Percentiles rank a stretch among this genome's conserved stretches.
These are phyloP conservation scores for Akanthomyces dipterigenus DNA, from an alignment of 2,329 filamentous ascomycete genomes.

Conservation along the genomic window DNA sequence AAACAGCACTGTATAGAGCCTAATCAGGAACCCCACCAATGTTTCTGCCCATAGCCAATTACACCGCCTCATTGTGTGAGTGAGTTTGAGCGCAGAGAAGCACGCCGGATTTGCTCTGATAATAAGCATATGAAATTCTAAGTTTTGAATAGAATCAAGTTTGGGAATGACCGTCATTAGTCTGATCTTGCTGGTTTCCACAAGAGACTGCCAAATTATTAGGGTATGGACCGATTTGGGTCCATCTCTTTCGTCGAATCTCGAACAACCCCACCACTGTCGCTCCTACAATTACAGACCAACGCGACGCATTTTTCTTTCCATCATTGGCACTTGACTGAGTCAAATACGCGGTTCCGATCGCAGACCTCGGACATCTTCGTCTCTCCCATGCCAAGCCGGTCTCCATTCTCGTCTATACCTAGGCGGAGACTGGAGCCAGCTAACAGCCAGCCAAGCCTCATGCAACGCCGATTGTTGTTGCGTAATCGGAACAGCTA, in stretches of 20 bases:
- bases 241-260: neutral
- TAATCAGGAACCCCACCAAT: neutral
- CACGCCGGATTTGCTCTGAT: neutral
- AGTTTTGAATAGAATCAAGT: neutral
- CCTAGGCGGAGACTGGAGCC: neutral
- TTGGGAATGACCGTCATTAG: neutral
- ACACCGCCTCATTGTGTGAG: neutral
- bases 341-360: neutral
- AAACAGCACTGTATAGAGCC: neutral
- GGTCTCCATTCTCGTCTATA: neutral
- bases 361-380: neutral
- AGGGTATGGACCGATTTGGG: neutral
- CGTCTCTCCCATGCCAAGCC: neutral
- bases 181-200: neutral
- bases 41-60: neutral
- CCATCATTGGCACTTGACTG: neutral
- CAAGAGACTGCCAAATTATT: neutral
- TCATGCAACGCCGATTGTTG: neutral
- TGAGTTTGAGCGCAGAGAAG: neutral
- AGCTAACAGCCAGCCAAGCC: neutral
- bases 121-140: neutral
- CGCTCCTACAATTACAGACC: neutral
- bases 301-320: neutral
- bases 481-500: conserved; percentile 2
- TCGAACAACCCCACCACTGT: neutral